These are phyloP conservation scores for Coelastrella sp. DNA, from an alignment of 139 green algal species.

Conservation along the genomic window DNA sequence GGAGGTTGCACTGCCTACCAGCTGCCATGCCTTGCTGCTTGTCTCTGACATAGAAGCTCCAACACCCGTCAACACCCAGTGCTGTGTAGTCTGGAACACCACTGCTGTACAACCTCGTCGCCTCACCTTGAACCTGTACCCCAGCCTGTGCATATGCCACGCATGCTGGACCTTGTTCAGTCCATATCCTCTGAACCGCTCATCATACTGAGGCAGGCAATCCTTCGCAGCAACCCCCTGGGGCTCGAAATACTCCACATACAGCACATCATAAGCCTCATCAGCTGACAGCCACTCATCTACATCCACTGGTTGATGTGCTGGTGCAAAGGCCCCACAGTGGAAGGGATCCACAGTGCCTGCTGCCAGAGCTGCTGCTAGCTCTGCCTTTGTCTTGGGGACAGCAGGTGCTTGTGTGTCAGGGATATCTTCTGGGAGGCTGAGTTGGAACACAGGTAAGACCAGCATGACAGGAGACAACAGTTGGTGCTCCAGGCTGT, in stretches of 20 bases:
- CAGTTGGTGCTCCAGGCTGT: not conserved
- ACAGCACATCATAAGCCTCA: not conserved
- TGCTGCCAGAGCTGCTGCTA: not conserved
- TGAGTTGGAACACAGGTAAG: conserved; percentile 33
- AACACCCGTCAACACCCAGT: not conserved
- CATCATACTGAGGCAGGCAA: conserved; percentile 41
- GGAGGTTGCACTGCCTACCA: not conserved
- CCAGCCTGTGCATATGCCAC: conserved; percentile 25
- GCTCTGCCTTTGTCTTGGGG: conserved; percentile 28
- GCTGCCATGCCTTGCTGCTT: not conserved
- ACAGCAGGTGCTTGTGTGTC: not conserved
- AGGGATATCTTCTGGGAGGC: not conserved
- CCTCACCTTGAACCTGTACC: conserved; percentile 53
- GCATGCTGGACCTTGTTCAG: conserved; percentile 66
- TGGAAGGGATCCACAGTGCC: conserved; percentile 35
- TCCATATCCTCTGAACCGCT: conserved; percentile 57
- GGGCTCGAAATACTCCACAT: conserved; percentile 41
- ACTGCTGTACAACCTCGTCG: not conserved
- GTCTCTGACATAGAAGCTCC: not conserved
- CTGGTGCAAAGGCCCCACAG: conserved; percentile 34
- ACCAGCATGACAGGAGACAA: conserved; percentile 39
- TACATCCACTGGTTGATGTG: conserved; percentile 7
- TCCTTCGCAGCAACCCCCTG: conserved; percentile 18
- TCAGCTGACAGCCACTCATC: conserved; percentile 1
- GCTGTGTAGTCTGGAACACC: not conserved